These are phyloP conservation scores for Suhomyces faveliae DNA, from an alignment of 805 yeast species.

Conservation along the genomic window DNA sequence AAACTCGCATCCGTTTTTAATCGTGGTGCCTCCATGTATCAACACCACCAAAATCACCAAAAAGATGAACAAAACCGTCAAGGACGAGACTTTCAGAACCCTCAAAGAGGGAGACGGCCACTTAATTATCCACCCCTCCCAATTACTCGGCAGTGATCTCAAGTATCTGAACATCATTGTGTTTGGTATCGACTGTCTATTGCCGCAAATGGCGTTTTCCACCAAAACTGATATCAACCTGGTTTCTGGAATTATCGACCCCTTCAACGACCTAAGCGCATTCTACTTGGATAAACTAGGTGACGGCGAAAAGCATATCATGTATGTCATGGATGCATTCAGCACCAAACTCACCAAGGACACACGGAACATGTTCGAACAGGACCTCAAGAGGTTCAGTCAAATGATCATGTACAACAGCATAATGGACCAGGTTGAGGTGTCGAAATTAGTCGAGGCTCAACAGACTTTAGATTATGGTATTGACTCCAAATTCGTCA, in stretches of 20 bases:
- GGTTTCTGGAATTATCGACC: constrained; percentile 18
- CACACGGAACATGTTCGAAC: neutral
- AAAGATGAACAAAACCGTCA: neutral
- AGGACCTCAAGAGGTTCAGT: constrained; percentile 15
- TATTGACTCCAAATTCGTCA: constrained; percentile 3
- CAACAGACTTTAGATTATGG: constrained; percentile 1
- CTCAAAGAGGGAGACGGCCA: neutral
- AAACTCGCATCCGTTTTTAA: constrained; percentile 10
- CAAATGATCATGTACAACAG: constrained; percentile 18
- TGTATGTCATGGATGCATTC: constrained; percentile 12
- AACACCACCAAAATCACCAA: constrained; percentile 4
- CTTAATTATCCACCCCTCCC: constrained; percentile 11
- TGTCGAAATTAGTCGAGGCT: neutral
- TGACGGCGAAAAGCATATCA: constrained; percentile 16
- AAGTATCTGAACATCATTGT: constrained; percentile 14
- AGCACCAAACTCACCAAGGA: neutral
- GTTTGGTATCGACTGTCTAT: constrained; percentile 20
- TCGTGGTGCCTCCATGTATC: constrained; percentile 18
- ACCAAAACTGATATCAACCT: neutral
- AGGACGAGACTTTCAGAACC: neutral
- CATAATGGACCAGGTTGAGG: neutral
- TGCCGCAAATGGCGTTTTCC: constrained; percentile 21
- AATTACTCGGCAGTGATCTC: constrained; percentile 14
- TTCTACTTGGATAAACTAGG: constrained; percentile 18
- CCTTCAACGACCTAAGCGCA: constrained; percentile 18